Evolutionary conservation across 768 basidiomycete genomes (phyloP).

Genomic region (Cyathus striatus): DNA sequence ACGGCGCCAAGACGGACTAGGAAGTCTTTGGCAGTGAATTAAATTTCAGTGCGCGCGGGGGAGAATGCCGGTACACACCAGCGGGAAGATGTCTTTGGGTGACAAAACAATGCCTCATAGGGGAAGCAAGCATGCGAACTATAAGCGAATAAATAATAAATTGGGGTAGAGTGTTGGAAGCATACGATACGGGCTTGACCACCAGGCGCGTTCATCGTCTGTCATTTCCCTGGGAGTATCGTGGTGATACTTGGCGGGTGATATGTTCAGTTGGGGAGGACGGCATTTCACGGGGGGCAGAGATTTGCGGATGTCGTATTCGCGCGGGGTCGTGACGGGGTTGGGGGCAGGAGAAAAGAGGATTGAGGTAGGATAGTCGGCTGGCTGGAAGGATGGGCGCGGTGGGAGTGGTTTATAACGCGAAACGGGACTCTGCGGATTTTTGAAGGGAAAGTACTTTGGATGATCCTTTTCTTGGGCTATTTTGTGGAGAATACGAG

Average conservation of each 20-base stretch:
- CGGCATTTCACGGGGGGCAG: constrained; percentile 43
- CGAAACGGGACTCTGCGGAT: constrained; percentile 19
- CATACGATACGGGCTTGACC: constrained; percentile 74
- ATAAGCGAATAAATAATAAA: constrained; percentile 6
- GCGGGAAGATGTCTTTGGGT: constrained; percentile 50
- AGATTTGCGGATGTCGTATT: constrained; percentile 52
- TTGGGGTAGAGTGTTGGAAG: constrained; percentile 7
- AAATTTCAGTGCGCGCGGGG: not conserved
- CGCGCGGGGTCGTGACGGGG: constrained; percentile 45
- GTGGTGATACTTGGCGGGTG: constrained; percentile 11
- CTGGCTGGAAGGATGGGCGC: constrained; percentile 39
- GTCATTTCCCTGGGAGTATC: constrained; percentile 57
- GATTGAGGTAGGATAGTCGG: constrained; percentile 49
- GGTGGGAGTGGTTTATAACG: constrained; percentile 27
- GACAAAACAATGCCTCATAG: constrained; percentile 50
- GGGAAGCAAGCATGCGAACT: constrained; percentile 73
- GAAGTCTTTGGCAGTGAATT: constrained; percentile 41
- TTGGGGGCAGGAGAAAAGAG: constrained; percentile 47
- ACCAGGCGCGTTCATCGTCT: constrained; percentile 56
- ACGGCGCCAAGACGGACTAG: constrained; percentile 55
- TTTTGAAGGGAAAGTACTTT: constrained; percentile 20
- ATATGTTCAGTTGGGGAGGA: constrained; percentile 14
- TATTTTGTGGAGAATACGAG: constrained; percentile 50
- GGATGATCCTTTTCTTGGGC: constrained; percentile 16
- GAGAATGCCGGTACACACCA: constrained; percentile 31